Evolutionary conservation across 768 basidiomycete species (phyloP).

Genomic region (Rhizopogon salebrosus): DNA sequence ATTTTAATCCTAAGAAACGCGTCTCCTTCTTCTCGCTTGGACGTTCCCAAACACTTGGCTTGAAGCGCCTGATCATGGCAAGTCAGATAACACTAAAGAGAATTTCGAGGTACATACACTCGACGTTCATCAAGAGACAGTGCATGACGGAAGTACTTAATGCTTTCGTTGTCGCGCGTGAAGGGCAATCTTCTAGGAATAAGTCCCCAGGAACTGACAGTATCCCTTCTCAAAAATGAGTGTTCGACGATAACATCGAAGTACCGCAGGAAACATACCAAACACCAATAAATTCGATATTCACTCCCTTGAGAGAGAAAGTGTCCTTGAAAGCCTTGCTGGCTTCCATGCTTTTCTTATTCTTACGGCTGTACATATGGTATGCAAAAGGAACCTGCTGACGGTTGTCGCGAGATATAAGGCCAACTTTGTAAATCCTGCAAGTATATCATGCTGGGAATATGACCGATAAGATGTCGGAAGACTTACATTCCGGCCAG

Average conservation of each 20-base stretch:
- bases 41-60: slow-evolving; percentile 32
- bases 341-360: slow-evolving; percentile 55
- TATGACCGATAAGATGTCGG: slow-evolving; percentile 4
- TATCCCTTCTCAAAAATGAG: slow-evolving; percentile 50
- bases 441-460: neutral
- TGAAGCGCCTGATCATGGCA: slow-evolving; percentile 28
- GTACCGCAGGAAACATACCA: slow-evolving; percentile 40
- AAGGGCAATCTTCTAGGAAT: slow-evolving; percentile 63
- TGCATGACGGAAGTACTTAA: slow-evolving; percentile 67
- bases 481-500: slow-evolving; percentile 61
- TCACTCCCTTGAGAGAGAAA: slow-evolving; percentile 71
- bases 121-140: slow-evolving; percentile 66
- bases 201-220: slow-evolving; percentile 67
- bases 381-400: slow-evolving; percentile 75
- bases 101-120: slow-evolving; percentile 24
- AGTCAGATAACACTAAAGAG: slow-evolving; percentile 25
- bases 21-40: slow-evolving; percentile 36
- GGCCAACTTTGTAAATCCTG: slow-evolving; percentile 66
- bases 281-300: slow-evolving; percentile 69
- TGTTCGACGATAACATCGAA: neutral
- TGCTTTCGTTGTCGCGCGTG: slow-evolving; percentile 54
- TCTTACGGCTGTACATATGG: slow-evolving; percentile 57
- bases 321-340: slow-evolving; percentile 68
- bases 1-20: slow-evolving; percentile 1
- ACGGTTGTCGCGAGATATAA: slow-evolving; percentile 64